A percentile compares a stretch with the other conserved stretches of the same genome.
Evolutionary conservation across 108 stramenopile species (phyloP).

Genomic region (Mayamaea pseudoterrestris): DNA sequence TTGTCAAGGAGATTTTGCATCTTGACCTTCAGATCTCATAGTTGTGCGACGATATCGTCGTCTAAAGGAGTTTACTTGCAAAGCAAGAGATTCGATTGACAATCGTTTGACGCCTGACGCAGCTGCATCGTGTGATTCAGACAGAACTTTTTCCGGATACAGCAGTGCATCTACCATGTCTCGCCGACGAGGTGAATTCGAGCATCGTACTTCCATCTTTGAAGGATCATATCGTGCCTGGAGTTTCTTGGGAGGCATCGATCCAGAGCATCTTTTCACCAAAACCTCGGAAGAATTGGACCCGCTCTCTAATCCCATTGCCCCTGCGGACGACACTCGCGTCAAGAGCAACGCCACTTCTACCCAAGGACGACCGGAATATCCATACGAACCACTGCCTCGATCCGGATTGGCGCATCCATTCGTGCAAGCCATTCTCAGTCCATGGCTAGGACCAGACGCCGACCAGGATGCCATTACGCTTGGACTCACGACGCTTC

Average conservation of each 20-base stretch:
- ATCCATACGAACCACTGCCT: constrained; percentile 83
- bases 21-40: too few relatives aligned
- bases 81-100: too few relatives aligned
- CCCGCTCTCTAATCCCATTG: constrained; percentile 55
- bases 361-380: constrained; percentile 28
- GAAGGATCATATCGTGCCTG: constrained; percentile 89
- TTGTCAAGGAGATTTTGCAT: too few relatives aligned
- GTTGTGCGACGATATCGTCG: too few relatives aligned
- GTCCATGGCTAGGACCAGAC: constrained; percentile 83
- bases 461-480: constrained; percentile 84
- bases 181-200: constrained; percentile 83
- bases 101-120: too few relatives aligned
- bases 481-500: constrained; percentile 70
- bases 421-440: constrained; percentile 81
- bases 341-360: constrained; percentile 14
- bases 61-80: too few relatives aligned
- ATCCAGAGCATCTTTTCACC: constrained; percentile 56
- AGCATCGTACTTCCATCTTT: constrained; percentile 86
- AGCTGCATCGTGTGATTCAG: too few relatives aligned
- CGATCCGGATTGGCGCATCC: constrained; percentile 77
- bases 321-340: constrained; percentile 41
- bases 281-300: constrained; percentile 51
- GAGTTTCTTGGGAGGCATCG: constrained; percentile 79
- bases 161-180: constrained; percentile 63
- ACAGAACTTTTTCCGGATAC: too few relatives aligned